Percentiles rank a stretch among this genome's conserved stretches.
phyloP scores from a whole-genome alignment of 768 basidiomycete genomes.

The Russula brevipes region DNA sequence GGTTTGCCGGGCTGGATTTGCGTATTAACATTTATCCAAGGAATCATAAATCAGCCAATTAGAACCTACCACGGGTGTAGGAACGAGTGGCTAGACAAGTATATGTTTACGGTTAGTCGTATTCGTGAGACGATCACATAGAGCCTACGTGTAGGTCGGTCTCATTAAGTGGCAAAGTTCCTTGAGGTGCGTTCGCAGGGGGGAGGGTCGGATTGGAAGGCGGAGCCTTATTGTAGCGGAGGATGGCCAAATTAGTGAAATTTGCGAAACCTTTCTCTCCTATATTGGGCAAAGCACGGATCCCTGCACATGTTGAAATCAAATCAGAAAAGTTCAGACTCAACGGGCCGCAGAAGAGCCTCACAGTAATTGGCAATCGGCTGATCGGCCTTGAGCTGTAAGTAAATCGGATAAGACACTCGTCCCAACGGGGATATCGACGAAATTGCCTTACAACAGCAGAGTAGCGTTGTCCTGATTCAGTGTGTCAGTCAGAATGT shows the following conservation, averaged over 20 bases:
- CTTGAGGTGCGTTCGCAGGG: not conserved
- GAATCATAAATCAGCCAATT: not conserved
- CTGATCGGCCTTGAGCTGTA: conserved; percentile 26
- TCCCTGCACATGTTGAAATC: too few species aligned
- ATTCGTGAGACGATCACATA: too few species aligned
- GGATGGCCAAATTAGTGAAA: too few species aligned
- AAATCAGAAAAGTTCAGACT: too few species aligned
- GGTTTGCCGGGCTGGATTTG: not conserved
- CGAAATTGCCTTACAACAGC: conserved; percentile 25
- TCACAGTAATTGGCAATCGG: conserved; percentile 9
- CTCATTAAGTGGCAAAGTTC: not conserved
- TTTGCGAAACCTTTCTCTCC: too few species aligned
- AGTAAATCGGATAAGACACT: not conserved
- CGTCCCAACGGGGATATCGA: not conserved
- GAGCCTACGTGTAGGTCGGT: conserved; percentile 1
- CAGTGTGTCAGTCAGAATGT: not conserved
- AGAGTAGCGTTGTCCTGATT: conserved; percentile 29
- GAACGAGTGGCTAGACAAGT: not conserved
- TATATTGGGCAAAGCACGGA: too few species aligned
- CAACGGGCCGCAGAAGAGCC: too few species aligned
- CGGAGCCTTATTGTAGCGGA: too few species aligned
- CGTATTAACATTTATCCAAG: not conserved
- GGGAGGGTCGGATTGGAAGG: not conserved
- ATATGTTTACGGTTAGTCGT: not conserved
- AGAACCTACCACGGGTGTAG: not conserved